A percentile compares a stretch with the other conserved stretches of the same genome.
Conservation (phyloP, 257 asterid species). For the Solanum corneliomulleri region DNA sequence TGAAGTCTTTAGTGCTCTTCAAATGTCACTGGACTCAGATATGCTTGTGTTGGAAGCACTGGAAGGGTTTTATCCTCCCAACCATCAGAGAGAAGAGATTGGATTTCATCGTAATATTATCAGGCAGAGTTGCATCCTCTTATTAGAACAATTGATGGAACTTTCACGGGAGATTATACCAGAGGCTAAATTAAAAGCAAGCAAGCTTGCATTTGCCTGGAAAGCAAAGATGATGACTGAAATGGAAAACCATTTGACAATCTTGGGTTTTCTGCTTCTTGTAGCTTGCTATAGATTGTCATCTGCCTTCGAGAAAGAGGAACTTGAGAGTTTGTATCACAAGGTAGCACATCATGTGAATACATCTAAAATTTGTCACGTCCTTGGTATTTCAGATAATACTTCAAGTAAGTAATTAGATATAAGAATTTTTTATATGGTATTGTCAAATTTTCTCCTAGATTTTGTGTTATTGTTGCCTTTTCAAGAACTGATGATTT, state of each 20-base stretch:
- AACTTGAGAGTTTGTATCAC: slow-evolving; percentile 17
- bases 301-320: slow-evolving; percentile 22
- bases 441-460: not conserved
- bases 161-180: slow-evolving; percentile 25
- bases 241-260: slow-evolving; percentile 15
- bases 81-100: slow-evolving; percentile 7
- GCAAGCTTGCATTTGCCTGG: slow-evolving; percentile 31
- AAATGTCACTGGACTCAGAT: slow-evolving; percentile 33
- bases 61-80: slow-evolving; percentile 12
- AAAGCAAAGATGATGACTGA: slow-evolving; percentile 9
- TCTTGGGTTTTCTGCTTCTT: slow-evolving; percentile 34
- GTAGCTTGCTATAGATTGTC: slow-evolving; percentile 31
- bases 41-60: slow-evolving; percentile 31
- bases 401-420: slow-evolving; percentile 1
- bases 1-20: slow-evolving; percentile 23
- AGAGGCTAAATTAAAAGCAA: slow-evolving; percentile 22
- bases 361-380: slow-evolving; percentile 21
- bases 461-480: not conserved
- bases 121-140: slow-evolving; percentile 7
- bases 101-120: slow-evolving; percentile 6
- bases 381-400: not conserved
- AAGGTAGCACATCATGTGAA: slow-evolving; percentile 15
- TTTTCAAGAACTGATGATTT: not conserved
- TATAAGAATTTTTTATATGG: not conserved
- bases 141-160: slow-evolving; percentile 26